Conservation (phyloP, 2,329 filamentous ascomycete species). For the Arthrobotrys pseudoclavata region DNA sequence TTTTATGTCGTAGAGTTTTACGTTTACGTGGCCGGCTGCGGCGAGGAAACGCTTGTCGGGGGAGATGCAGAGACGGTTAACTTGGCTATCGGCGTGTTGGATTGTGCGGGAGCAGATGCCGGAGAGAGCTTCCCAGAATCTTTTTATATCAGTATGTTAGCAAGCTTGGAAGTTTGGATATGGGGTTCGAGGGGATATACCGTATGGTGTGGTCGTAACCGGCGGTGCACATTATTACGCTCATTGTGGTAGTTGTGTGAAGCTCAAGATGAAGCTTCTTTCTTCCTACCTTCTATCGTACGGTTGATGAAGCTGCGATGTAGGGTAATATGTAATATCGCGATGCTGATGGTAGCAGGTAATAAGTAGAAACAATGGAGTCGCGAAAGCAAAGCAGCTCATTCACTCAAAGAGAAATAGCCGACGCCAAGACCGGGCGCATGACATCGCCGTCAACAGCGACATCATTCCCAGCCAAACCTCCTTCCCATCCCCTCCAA, state of each 20-base stretch:
- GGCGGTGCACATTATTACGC: constrained; percentile 68
- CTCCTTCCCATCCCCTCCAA: constrained; percentile 8
- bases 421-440: constrained; percentile 45
- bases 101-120: constrained; percentile 98
- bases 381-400: constrained; percentile 6
- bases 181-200: constrained; percentile 67
- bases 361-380: not conserved
- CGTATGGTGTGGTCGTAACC: constrained; percentile 83
- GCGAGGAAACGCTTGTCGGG: constrained; percentile 97
- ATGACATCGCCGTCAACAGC: constrained; percentile 45
- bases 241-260: constrained; percentile 60
- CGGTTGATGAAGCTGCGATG: not conserved
- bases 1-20: constrained; percentile 99
- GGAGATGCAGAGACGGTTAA: constrained; percentile 97
- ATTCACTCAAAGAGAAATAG: not conserved
- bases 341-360: not conserved
- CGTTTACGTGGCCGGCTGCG: constrained; percentile 77
- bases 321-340: not conserved
- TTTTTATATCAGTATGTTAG: constrained; percentile 65
- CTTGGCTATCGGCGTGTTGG: constrained; percentile 96
- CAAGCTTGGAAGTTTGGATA: constrained; percentile 22
- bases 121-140: constrained; percentile 98
- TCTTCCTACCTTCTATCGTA: not conserved
- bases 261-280: constrained; percentile 4
- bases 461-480: constrained; percentile 1